phyloP scores from a whole-genome alignment of 164 flowering plant genomes.

The Magnolia changhungtana region DNA sequence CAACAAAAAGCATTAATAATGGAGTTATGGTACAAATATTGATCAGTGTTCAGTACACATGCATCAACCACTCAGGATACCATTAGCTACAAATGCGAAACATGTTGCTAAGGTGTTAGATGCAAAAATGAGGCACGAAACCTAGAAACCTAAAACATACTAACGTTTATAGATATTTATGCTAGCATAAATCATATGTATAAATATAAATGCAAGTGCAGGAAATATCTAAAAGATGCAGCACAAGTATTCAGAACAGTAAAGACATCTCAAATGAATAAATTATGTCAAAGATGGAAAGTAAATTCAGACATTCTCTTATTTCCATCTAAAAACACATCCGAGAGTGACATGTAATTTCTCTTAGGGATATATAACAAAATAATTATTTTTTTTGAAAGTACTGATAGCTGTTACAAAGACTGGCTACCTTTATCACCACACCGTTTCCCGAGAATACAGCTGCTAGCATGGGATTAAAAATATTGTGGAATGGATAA shows the following conservation, averaged over 20 bases:
- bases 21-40: not conserved
- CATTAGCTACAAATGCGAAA: too few relatives aligned
- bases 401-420: not conserved
- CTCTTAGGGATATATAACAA: not conserved
- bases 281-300: too few relatives aligned
- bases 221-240: not conserved
- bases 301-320: too few relatives aligned
- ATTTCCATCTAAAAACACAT: too few relatives aligned
- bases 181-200: not conserved
- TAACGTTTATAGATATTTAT: too few relatives aligned
- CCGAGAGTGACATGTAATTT: too few relatives aligned
- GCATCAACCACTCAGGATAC: too few relatives aligned
- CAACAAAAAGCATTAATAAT: not conserved
- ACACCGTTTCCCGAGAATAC: conserved; percentile 89
- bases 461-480: conserved; percentile 96
- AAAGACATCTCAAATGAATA: too few relatives aligned
- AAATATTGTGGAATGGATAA: conserved; percentile 93
- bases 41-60: not conserved
- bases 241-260: too few relatives aligned
- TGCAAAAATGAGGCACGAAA: not conserved
- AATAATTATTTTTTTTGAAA: too few relatives aligned
- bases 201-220: not conserved
- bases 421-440: conserved; percentile 70
- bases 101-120: not conserved
- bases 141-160: not conserved